Evolutionary conservation across 768 basidiomycete genomes (phyloP).

Genomic region (Cyclocybe cylindracea): DNA sequence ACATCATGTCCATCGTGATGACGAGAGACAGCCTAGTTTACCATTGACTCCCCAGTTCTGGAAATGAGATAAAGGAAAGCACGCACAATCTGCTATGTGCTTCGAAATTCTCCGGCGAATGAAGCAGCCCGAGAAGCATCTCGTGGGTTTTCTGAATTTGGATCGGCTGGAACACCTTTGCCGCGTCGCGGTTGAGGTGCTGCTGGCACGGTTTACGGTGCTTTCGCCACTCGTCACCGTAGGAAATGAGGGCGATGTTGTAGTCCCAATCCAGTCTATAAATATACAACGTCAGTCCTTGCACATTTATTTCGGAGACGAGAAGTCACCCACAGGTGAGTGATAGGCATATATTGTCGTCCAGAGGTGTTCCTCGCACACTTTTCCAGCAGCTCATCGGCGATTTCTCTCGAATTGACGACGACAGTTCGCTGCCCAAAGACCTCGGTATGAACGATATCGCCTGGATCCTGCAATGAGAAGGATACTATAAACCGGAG

Average conservation of each 20-base stretch:
- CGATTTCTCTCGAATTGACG: no score
- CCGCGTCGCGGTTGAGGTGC: conserved; percentile 24
- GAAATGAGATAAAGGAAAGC: background rate
- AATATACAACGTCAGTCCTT: no score
- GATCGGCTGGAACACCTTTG: conserved; percentile 22
- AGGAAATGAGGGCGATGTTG: conserved; percentile 3
- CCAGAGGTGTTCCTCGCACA: no score
- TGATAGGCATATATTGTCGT: no score
- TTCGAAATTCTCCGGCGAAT: conserved; percentile 1
- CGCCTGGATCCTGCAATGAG: no score
- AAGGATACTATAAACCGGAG: no score
- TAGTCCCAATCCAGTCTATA: no score
- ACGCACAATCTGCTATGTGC: conserved; percentile 5
- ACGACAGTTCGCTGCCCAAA: no score
- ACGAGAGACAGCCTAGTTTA: conserved; percentile 10
- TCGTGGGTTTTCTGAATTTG: conserved; percentile 27
- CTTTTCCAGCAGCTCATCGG: no score
- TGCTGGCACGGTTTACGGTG: conserved; percentile 37
- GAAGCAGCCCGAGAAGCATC: conserved; percentile 27
- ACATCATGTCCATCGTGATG: conserved; percentile 13
- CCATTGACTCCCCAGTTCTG: background rate
- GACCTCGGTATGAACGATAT: no score
- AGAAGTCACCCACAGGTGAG: no score
- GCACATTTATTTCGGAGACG: no score
- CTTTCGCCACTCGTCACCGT: conserved; percentile 35